Evolutionary conservation across 305 asterid species (phyloP).

Genomic region (Fraxinus sp.): DNA sequence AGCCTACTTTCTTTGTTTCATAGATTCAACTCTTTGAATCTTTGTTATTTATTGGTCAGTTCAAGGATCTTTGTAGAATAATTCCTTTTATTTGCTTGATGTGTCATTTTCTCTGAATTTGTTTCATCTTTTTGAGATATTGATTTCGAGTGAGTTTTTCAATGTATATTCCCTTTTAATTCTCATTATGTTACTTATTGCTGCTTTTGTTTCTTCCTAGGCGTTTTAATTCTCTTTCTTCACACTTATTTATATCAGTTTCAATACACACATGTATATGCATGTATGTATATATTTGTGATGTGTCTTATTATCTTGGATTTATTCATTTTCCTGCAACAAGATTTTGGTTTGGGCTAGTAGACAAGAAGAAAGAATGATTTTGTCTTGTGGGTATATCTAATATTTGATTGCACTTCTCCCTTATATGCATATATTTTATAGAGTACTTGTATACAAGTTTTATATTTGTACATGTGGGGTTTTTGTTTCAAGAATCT

Average conservation of each 20-base stretch:
- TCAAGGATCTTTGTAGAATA: conserved; percentile 29
- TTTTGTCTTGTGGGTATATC: conserved; percentile 72
- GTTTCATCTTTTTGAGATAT: conserved; percentile 21
- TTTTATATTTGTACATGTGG: conserved; percentile 38
- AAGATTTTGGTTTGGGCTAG: conserved; percentile 57
- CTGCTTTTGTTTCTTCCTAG: conserved; percentile 71
- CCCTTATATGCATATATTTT: conserved; percentile 3
- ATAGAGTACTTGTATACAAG: background rate
- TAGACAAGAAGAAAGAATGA: conserved; percentile 52
- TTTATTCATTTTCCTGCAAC: conserved; percentile 59
- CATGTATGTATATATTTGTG: conserved; percentile 4
- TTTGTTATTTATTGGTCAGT: conserved; percentile 15
- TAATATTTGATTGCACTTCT: conserved; percentile 56
- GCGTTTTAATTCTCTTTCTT: conserved; percentile 79
- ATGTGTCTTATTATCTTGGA: conserved; percentile 61
- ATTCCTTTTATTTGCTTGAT: conserved; percentile 18
- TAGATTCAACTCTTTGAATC: conserved; percentile 26
- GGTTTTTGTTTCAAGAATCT: conserved; percentile 22
- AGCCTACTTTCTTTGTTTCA: conserved; percentile 35
- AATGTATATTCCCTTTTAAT: conserved; percentile 79
- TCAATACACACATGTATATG: background rate
- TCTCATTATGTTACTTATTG: conserved; percentile 43
- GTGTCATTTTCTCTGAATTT: conserved; percentile 51
- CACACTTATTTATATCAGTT: conserved; percentile 17
- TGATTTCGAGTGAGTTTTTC: conserved; percentile 54